A percentile compares a stretch with the other conserved stretches of the same genome.
Conservation (phyloP, 2,329 filamentous ascomycete species). For the Cytospora piceicola region DNA sequence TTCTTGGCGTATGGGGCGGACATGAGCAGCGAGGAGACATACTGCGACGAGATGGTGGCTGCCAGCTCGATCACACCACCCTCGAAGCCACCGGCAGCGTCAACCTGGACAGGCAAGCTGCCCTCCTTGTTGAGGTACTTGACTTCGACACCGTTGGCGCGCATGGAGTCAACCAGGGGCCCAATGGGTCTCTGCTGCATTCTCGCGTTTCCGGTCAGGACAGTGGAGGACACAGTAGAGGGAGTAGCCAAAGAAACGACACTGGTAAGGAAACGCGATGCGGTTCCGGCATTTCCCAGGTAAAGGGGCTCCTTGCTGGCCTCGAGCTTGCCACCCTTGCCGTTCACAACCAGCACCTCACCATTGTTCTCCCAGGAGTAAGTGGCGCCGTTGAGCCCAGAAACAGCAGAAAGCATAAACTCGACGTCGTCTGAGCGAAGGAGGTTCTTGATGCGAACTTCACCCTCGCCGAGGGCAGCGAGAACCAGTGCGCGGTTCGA, state of each 20-base stretch:
- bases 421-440: slow-evolving; percentile 97
- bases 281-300: slow-evolving; percentile 94
- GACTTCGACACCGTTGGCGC: slow-evolving; percentile 83
- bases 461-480: slow-evolving; percentile 83
- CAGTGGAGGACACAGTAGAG: slow-evolving; percentile 65
- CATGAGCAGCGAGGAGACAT: slow-evolving; percentile 96
- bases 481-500: slow-evolving; percentile 95
- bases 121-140: slow-evolving; percentile 83
- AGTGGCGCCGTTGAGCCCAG: slow-evolving; percentile 79
- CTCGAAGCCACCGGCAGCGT: slow-evolving; percentile 79
- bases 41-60: slow-evolving; percentile 97
- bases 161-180: slow-evolving; percentile 86
- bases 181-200: slow-evolving; percentile 98
- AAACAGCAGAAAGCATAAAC: slow-evolving; percentile 94
- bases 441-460: slow-evolving; percentile 87
- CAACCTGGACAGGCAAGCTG: slow-evolving; percentile 82
- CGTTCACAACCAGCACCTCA: slow-evolving; percentile 85
- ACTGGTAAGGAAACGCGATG: slow-evolving; percentile 91
- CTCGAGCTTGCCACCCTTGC: slow-evolving; percentile 83
- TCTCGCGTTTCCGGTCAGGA: slow-evolving; percentile 89
- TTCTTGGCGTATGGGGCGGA: slow-evolving; percentile 95
- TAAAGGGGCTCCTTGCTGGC: slow-evolving; percentile 81
- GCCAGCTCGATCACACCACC: slow-evolving; percentile 90
- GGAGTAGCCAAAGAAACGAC: slow-evolving; percentile 83
- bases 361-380: slow-evolving; percentile 95